Evolutionary conservation across 352 stramenopile species (phyloP), one percentile per base, ranked within the genome.

Genomic region (Aphanomyces cochlioides): DNA sequence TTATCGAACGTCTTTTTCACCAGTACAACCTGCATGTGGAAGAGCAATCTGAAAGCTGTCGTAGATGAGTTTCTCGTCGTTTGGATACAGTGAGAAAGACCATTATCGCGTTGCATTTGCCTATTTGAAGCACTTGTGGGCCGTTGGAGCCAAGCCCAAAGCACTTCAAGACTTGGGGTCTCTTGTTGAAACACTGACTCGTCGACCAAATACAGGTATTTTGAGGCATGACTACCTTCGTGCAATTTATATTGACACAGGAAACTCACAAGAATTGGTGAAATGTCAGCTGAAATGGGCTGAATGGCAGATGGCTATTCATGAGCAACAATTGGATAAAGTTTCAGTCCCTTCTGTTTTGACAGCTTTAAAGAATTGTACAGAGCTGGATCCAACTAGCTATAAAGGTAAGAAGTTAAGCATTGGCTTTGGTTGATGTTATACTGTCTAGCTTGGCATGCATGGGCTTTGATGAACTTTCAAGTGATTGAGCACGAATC

Each of bases 381-480:
- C 84, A 0, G 76, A 93, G 53, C 68, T 92, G 13, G 85, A 94
- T 53, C 80, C 81, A 34, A 77, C 75, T 21, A 91, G 81, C 58
- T 91, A 91, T 73, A 91, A 91, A 69, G 59, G 59, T 67, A 41
- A 19, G 28, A 28, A 28, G 28, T 28, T 28, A 28, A 28, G 28
- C 28, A 28, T 28, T 28, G 28, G 28, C 13, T 19, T 12, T 12
- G 13, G 7, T 19, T 0, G 50, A 5, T 36, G 17, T 1, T 28
- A 28, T 28, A 28, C 28, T 2, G 28, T 28, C 28, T 90, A 74
- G 95, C 96, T 37, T 99, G 95, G 89, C 97, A 99, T 78, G 87
- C 87, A 7, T 99, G 96, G 96, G 96, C 96, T 12, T 76, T 99
- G 48, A 91, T 98, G 68, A 99, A 99, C 77, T 99, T 98, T 74